Conservation (phyloP, 352 stramenopile species). For the Pythium apleroticum region DNA sequence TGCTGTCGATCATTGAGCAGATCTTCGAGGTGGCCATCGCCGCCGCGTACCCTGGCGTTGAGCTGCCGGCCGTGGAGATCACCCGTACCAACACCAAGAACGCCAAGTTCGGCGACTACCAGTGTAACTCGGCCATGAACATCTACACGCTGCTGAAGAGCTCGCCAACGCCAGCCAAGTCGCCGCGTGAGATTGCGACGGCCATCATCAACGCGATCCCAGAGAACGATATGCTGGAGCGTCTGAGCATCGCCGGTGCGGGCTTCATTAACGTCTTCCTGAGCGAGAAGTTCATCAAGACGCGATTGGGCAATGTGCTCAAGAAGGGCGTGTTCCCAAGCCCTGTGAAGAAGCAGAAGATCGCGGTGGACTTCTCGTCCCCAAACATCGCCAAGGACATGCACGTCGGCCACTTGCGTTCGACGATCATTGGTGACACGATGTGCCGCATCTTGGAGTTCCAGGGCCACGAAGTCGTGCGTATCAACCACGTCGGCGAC, state of each 20-base stretch:
- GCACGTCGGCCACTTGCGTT: conserved; percentile 87
- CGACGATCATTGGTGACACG: conserved; percentile 91
- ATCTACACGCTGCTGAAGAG: conserved; percentile 96
- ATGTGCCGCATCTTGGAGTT: conserved; percentile 89
- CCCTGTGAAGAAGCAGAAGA: conserved; percentile 80
- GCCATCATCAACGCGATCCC: conserved; percentile 89
- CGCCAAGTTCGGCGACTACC: conserved; percentile 94
- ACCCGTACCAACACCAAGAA: conserved; percentile 80
- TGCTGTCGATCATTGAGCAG: conserved; percentile 70
- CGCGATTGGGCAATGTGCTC: conserved; percentile 70
- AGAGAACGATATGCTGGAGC: conserved; percentile 86
- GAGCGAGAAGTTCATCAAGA: conserved; percentile 76
- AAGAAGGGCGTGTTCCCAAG: conserved; percentile 68
- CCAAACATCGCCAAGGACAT: conserved; percentile 90
- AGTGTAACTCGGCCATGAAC: conserved; percentile 98
- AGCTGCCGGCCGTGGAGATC: conserved; percentile 57
- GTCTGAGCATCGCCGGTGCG: conserved; percentile 88
- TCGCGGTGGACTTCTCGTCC: conserved; percentile 85
- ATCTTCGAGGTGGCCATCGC: conserved; percentile 77
- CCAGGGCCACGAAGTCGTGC: conserved; percentile 76
- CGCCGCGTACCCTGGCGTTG: conserved; percentile 59
- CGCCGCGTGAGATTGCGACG: conserved; percentile 86
- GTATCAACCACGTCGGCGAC: conserved; percentile 86
- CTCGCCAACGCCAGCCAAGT: conserved; percentile 62
- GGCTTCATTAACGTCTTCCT: conserved; percentile 99